Conservation (phyloP, 257 asterid species). For the Fraxinus cuspidata region DNA sequence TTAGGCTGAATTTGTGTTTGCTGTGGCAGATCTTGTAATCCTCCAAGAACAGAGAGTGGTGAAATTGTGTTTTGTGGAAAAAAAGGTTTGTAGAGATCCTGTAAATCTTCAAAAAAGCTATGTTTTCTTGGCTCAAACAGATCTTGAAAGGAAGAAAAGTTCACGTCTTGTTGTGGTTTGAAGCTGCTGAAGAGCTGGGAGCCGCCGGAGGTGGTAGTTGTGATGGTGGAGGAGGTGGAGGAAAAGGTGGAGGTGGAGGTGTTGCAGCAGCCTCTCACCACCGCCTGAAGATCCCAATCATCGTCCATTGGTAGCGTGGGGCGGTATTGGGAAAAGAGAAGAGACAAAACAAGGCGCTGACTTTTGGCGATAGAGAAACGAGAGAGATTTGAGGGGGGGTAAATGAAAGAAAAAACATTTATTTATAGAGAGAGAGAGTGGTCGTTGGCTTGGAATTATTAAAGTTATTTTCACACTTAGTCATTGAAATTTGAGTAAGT, state of each 20-base stretch:
- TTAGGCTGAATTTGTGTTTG: conserved; percentile 15
- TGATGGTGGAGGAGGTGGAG: not conserved
- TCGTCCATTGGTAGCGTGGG: conserved; percentile 26
- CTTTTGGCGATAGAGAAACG: conserved; percentile 37
- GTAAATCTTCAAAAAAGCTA: conserved; percentile 19
- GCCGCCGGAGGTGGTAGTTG: not conserved
- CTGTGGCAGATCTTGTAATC: conserved; percentile 26
- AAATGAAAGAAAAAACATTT: conserved; percentile 22
- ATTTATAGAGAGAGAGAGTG: conserved; percentile 26
- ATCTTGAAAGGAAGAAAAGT: conserved; percentile 19
- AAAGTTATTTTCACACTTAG: not conserved
- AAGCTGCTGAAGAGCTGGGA: conserved; percentile 6
- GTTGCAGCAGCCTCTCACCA: conserved; percentile 37
- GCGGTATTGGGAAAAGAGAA: not conserved
- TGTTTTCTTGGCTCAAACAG: conserved; percentile 20
- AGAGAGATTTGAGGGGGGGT: conserved; percentile 11
- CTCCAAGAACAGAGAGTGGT: conserved; percentile 26
- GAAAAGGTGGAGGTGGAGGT: conserved; percentile 21
- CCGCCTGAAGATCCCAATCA: conserved; percentile 46
- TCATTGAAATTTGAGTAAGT: not conserved
- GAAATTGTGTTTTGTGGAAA: conserved; percentile 12
- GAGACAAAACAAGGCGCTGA: conserved; percentile 69
- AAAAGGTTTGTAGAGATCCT: conserved; percentile 34
- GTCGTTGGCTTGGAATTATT: not conserved
- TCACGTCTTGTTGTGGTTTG: conserved; percentile 6